Conservation (phyloP, 192 early-diverging fungal species). For the Backusella liffmaniae region DNA sequence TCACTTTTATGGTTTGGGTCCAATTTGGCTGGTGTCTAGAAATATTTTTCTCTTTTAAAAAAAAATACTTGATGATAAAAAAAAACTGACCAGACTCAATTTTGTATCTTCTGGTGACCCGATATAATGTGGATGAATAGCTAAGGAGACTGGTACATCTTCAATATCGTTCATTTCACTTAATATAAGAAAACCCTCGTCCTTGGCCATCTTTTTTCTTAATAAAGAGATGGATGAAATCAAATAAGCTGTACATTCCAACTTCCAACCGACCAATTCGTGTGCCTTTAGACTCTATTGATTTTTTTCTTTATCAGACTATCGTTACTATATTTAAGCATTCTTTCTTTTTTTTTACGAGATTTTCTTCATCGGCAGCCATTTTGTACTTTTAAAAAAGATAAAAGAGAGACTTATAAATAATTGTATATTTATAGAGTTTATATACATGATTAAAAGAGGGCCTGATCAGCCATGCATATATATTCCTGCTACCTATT, state of each 20-base stretch:
- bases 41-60: background rate
- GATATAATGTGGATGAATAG: background rate
- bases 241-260: background rate
- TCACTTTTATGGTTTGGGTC: conserved; percentile 1
- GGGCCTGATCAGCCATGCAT: background rate
- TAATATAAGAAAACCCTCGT: background rate
- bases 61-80: background rate
- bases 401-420: no score
- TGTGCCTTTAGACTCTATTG: background rate
- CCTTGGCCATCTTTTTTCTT: background rate
- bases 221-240: background rate
- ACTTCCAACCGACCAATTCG: background rate
- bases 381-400: no score
- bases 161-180: background rate
- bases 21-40: background rate
- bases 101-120: background rate
- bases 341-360: background rate
- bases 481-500: background rate
- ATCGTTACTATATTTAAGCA: background rate
- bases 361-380: background rate
- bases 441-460: background rate
- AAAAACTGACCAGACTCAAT: background rate
- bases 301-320: background rate
- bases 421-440: background rate
- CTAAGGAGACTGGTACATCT: background rate